Evolutionary conservation across 768 basidiomycete species (phyloP).

Genomic region (Hysterangium stoloniferum): DNA sequence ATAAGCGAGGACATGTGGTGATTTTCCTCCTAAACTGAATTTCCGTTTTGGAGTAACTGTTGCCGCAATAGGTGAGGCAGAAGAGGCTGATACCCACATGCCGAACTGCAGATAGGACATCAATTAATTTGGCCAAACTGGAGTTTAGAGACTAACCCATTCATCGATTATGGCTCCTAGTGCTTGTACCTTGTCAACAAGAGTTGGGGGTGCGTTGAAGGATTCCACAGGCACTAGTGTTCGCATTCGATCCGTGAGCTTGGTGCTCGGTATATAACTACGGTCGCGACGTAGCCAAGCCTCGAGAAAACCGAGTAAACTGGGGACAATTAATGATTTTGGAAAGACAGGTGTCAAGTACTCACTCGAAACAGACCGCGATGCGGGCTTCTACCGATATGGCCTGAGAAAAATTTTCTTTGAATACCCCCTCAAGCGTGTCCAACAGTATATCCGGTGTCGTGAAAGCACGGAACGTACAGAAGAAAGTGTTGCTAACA

Average conservation of each 20-base stretch:
- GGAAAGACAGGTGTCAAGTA: background rate
- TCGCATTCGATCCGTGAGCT: background rate
- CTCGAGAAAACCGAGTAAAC: background rate
- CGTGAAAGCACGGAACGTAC: background rate
- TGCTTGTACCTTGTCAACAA: background rate
- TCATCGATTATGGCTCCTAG: background rate
- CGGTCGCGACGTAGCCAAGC: slow-evolving; percentile 1
- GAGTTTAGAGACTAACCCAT: background rate
- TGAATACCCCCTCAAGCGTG: background rate
- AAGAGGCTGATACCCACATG: background rate
- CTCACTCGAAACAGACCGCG: background rate
- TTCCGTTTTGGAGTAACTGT: too few species aligned
- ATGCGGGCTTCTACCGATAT: slow-evolving; percentile 1
- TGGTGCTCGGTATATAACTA: background rate
- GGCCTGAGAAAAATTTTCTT: background rate
- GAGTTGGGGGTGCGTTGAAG: background rate
- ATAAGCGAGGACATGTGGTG: background rate
- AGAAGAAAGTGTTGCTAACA: background rate
- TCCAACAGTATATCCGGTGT: background rate
- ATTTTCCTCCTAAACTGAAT: background rate
- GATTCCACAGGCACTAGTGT: background rate
- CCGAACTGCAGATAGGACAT: too few species aligned
- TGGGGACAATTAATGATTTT: background rate
- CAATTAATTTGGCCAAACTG: too few species aligned
- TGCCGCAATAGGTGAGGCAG: background rate